Evolutionary conservation across 176 grass and related monocot species (phyloP).

Genomic region (Cocos nucifera): DNA sequence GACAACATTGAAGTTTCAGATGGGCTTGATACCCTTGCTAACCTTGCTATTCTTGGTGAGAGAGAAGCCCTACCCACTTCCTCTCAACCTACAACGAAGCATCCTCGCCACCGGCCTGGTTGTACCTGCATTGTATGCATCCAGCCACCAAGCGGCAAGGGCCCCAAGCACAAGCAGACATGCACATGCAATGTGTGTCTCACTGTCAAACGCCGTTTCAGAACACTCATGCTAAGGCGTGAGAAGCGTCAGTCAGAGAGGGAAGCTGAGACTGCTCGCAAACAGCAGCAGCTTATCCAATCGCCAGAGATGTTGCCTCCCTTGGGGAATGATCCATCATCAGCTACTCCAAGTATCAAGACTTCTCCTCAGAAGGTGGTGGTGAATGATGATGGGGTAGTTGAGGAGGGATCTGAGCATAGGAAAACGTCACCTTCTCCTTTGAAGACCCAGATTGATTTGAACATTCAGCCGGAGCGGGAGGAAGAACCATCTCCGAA

Average conservation of each 20-base stretch:
- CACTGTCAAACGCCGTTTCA: constrained; percentile 88
- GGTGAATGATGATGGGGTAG: constrained; percentile 13
- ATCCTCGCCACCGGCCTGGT: constrained; percentile 82
- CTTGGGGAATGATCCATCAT: constrained; percentile 3
- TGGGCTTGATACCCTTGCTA: constrained; percentile 85
- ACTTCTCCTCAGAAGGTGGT: constrained; percentile 25
- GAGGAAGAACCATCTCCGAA: constrained; percentile 91
- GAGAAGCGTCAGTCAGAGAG: constrained; percentile 59
- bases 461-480: constrained; percentile 92
- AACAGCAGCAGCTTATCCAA: constrained; percentile 27
- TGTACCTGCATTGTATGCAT: constrained; percentile 99
- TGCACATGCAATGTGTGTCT: constrained; percentile 96
- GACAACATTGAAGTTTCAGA: constrained; percentile 53
- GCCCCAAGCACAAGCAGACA: constrained; percentile 86
- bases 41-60: constrained; percentile 91
- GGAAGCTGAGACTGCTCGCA: constrained; percentile 27
- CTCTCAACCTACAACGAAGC: constrained; percentile 76
- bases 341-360: constrained; percentile 1
- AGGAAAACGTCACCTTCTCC: constrained; percentile 56
- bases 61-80: constrained; percentile 46
- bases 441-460: constrained; percentile 89
- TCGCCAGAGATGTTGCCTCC: constrained; percentile 19
- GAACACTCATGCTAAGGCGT: constrained; percentile 85
- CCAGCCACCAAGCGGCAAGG: constrained; percentile 97
- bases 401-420: constrained; percentile 41